Conservation (phyloP, 2,329 filamentous ascomycete genomes). For the Exophiala oligosperma region DNA sequence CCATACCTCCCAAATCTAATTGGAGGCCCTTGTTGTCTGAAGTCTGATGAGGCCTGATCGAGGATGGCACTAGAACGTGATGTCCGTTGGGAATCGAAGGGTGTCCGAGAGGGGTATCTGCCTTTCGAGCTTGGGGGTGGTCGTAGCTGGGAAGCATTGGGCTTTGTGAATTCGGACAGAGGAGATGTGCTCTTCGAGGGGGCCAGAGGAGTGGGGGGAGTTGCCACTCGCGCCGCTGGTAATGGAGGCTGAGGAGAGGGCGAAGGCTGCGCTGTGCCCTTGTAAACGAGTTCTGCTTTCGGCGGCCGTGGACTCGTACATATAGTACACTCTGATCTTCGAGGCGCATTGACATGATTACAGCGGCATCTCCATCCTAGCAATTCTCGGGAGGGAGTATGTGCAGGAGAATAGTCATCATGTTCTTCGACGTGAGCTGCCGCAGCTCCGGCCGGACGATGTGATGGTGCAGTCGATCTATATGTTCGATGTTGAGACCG, state of each 20-base stretch:
- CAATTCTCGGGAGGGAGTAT: slow-evolving; percentile 13
- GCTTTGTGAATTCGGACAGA: background rate
- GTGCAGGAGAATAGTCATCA: slow-evolving; percentile 23
- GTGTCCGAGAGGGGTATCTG: background rate
- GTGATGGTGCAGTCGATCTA: slow-evolving; percentile 32
- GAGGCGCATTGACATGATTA: slow-evolving; percentile 21
- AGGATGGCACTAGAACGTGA: background rate
- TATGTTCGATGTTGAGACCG: slow-evolving; percentile 36
- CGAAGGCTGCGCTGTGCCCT: background rate
- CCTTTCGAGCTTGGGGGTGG: background rate
- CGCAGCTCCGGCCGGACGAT: slow-evolving; percentile 34
- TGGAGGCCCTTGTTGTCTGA: background rate
- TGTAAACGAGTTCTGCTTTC: slow-evolving; percentile 14
- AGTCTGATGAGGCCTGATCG: background rate
- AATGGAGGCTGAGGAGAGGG: background rate
- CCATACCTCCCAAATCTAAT: background rate
- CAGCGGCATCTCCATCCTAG: slow-evolving; percentile 21
- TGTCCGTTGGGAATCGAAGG: no score
- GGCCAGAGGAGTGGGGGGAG: background rate
- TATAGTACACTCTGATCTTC: slow-evolving; percentile 29
- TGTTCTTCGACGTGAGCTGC: slow-evolving; percentile 26
- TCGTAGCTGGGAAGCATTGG: slow-evolving; percentile 41
- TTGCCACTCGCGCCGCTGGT: background rate
- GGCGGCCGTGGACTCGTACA: slow-evolving; percentile 33
- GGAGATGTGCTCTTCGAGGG: background rate